Percentiles rank a stretch among this genome's conserved stretches.
Conservation (phyloP, 768 basidiomycete species). For the Mycena rosella region DNA sequence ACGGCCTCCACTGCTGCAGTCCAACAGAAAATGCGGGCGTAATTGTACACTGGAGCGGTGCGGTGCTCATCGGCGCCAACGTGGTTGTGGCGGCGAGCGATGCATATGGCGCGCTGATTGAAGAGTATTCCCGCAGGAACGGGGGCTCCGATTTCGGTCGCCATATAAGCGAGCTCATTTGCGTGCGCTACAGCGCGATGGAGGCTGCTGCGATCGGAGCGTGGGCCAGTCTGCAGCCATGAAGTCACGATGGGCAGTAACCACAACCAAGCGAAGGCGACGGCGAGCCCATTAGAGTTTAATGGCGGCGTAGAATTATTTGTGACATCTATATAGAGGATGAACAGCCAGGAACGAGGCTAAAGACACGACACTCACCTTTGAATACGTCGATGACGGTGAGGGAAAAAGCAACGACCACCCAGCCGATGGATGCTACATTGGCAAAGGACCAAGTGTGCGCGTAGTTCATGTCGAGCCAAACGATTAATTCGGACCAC, state of each 20-base stretch:
- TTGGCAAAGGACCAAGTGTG: constrained; percentile 48
- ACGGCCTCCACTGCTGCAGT: constrained; percentile 39
- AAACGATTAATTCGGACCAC: constrained; percentile 20
- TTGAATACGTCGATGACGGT: constrained; percentile 29
- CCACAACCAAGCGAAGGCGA: constrained; percentile 44
- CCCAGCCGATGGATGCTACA: constrained; percentile 26
- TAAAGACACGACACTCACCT: neutral
- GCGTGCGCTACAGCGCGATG: constrained; percentile 44
- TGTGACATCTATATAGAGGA: constrained; percentile 32
- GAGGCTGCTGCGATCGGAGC: constrained; percentile 51
- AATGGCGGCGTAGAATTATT: constrained; percentile 26
- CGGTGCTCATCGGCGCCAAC: constrained; percentile 36
- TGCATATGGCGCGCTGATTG: constrained; percentile 32
- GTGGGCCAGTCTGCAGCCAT: constrained; percentile 57
- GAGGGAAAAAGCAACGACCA: constrained; percentile 17
- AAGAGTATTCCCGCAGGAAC: constrained; percentile 6
- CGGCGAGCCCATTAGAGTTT: constrained; percentile 52
- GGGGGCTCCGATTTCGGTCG: neutral
- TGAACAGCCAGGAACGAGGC: neutral
- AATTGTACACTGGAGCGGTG: constrained; percentile 44
- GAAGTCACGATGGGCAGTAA: constrained; percentile 38
- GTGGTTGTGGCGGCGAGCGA: constrained; percentile 11
- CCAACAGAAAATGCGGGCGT: constrained; percentile 45
- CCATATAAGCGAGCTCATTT: constrained; percentile 44
- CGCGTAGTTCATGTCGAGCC: constrained; percentile 34